Base-by-base conservation (phyloP, 179 eudicot genomes). In the Heliamphora ciliata region DNA sequence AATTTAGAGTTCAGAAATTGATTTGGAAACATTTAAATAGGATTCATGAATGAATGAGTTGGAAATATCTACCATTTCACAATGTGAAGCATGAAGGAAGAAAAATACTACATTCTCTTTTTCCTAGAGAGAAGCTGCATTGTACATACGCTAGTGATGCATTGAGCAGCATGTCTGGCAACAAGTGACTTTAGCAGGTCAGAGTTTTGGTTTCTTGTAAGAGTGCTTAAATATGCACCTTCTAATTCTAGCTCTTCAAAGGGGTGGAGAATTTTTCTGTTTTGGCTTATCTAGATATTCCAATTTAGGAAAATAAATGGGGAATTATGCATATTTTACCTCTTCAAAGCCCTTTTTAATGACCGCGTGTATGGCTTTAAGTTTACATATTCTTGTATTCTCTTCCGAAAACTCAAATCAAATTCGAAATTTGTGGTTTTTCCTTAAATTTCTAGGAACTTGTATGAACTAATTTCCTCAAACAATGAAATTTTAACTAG, bases 201-300 rank as follows among this genome's bases (percentile, higher is more conserved):
- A 44, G 4, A 4, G 44, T 17, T 47, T 71, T 21, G 24, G 54
- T 47, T 71, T 51, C 18, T 1, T n/a, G 47, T 9, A 31, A 14
- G 52, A n/a, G 6, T 1, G 24, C 13, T 58, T 2, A 58, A 9
- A 8, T 1, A 9, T 7, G 60, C 11, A 14, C 11, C 10, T 8
- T 58, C 60, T 58, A 58, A 15, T 71, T 15, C 0, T 8, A 71
- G 56, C 56, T 48, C 55, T 71, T 71, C 60, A 51, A 71, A 71
- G 55, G 75, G 74, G 74, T 70, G 74, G 74, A 6, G 21, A 65
- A 8, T 68, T 68, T n/a, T 31, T 40, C 73, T 4, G 10, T 68
- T 68, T 68, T 13, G 50, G 46, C 24, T 75, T 48, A 31, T 75
- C 11, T 75, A 75, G 9, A 75, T 9, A 75, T 56, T 9, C 24